Conservation (phyloP, 2,329 filamentous ascomycete species). For the Bimuria novae-zelandiae region DNA sequence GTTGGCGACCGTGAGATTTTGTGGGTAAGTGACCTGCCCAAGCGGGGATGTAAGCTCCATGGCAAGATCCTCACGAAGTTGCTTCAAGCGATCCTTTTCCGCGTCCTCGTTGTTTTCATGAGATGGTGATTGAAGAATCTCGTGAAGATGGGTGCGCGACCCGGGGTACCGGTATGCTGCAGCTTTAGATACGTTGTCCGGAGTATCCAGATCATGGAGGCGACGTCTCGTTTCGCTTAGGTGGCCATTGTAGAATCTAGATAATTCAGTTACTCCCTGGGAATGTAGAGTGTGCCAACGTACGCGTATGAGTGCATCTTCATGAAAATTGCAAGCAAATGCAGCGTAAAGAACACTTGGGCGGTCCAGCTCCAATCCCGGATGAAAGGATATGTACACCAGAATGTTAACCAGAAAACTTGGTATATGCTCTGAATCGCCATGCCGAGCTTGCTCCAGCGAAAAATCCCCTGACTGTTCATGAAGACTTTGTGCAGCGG, state of each 20-base stretch:
- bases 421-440: conserved; percentile 83
- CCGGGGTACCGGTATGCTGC: conserved; percentile 76
- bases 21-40: conserved; percentile 86
- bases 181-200: conserved; percentile 68
- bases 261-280: conserved; percentile 1
- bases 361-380: conserved; percentile 95
- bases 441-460: conserved; percentile 80
- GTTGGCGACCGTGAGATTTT: conserved; percentile 82
- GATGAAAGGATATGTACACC: conserved; percentile 80
- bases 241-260: conserved; percentile 89
- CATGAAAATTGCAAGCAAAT: conserved; percentile 92
- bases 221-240: conserved; percentile 84
- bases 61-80: conserved; percentile 83
- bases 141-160: conserved; percentile 55
- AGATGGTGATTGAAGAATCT: conserved; percentile 53
- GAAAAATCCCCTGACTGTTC: conserved; percentile 59
- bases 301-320: conserved; percentile 95
- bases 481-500: conserved; percentile 74
- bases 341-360: conserved; percentile 91
- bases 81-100: conserved; percentile 54
- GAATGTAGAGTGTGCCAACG: conserved; percentile 1
- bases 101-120: conserved; percentile 51
- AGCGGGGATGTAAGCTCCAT: conserved; percentile 89
- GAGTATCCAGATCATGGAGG: conserved; percentile 77
- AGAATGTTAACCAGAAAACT: conserved; percentile 75